Conservation (phyloP, 2,329 filamentous ascomycete species). For the Exophiala sideris region DNA sequence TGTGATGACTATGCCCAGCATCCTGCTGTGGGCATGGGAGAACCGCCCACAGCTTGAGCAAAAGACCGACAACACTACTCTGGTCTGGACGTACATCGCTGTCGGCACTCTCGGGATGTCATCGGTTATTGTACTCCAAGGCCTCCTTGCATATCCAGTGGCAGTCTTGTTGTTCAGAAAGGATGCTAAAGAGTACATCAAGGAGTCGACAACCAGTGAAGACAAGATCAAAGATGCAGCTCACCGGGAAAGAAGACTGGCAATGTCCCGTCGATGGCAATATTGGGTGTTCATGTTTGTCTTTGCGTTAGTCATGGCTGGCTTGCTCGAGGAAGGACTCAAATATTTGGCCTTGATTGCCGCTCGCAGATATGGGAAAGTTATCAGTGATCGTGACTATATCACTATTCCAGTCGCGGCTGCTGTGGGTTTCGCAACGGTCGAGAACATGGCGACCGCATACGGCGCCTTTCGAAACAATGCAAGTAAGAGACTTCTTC, state of each 20-base stretch:
- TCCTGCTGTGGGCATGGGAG: neutral
- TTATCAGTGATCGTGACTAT: conserved; percentile 11
- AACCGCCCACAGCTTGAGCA: neutral
- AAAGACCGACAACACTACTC: neutral
- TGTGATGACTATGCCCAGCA: neutral
- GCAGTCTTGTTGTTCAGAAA: conserved; percentile 10
- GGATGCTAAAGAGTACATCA: neutral
- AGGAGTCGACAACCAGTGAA: conserved; percentile 4
- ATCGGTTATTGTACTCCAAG: conserved; percentile 14
- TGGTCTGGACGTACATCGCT: conserved; percentile 23
- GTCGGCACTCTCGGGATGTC: conserved; percentile 21
- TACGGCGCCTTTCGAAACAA: conserved; percentile 11
- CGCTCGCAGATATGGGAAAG: neutral
- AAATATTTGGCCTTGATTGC: conserved; percentile 20
- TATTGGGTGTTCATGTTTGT: conserved; percentile 24
- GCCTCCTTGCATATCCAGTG: conserved; percentile 5
- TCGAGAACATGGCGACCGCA: conserved; percentile 25
- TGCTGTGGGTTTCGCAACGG: conserved; percentile 24
- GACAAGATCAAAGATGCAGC: neutral
- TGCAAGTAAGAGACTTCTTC: neutral
- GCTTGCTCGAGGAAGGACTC: conserved; percentile 22
- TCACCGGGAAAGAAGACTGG: conserved; percentile 1
- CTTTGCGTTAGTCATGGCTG: conserved; percentile 18
- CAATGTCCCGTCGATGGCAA: conserved; percentile 15
- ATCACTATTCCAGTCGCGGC: conserved; percentile 15